phyloP scores from a whole-genome alignment of 495 filamentous ascomycete species.

The Cercophora scortea region DNA sequence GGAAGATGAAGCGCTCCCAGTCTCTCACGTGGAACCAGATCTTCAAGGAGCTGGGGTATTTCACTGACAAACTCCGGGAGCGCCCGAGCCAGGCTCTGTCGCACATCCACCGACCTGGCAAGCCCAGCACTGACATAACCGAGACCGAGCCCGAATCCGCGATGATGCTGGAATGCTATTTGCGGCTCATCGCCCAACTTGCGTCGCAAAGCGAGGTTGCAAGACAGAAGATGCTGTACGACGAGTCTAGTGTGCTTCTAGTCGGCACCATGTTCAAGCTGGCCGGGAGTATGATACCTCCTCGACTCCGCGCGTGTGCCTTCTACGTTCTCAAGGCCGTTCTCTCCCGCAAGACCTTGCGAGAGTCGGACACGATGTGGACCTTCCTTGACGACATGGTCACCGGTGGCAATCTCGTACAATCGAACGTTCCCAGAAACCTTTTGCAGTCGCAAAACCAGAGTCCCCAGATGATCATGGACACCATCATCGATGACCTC shows the following conservation, averaged over 20 bases:
- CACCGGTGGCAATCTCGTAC: conserved; percentile 40
- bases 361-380: conserved; percentile 61
- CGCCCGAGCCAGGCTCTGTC: conserved; percentile 49
- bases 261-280: conserved; percentile 60
- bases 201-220: conserved; percentile 59
- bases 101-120: conserved; percentile 48
- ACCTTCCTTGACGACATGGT: conserved; percentile 63
- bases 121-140: conserved; percentile 40
- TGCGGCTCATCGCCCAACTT: conserved; percentile 77
- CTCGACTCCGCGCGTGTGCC: conserved; percentile 66
- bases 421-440: conserved; percentile 26
- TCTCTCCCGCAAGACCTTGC: conserved; percentile 54
- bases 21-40: conserved; percentile 90
- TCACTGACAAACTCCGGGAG: conserved; percentile 59
- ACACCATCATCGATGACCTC: conserved; percentile 46
- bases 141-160: conserved; percentile 80
- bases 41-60: conserved; percentile 77
- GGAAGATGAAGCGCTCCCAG: conserved; percentile 67
- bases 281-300: conserved; percentile 58
- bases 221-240: conserved; percentile 59
- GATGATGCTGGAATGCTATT: conserved; percentile 88
- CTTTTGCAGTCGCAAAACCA: conserved; percentile 26
- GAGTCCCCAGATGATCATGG: conserved; percentile 41
- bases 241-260: conserved; percentile 49
- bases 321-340: conserved; percentile 63